Percentiles rank a stretch among this genome's conserved stretches.
These are phyloP conservation scores for Plenodomus lindquistii DNA, from an alignment of 2,329 filamentous ascomycete species.

Conservation along the genomic window DNA sequence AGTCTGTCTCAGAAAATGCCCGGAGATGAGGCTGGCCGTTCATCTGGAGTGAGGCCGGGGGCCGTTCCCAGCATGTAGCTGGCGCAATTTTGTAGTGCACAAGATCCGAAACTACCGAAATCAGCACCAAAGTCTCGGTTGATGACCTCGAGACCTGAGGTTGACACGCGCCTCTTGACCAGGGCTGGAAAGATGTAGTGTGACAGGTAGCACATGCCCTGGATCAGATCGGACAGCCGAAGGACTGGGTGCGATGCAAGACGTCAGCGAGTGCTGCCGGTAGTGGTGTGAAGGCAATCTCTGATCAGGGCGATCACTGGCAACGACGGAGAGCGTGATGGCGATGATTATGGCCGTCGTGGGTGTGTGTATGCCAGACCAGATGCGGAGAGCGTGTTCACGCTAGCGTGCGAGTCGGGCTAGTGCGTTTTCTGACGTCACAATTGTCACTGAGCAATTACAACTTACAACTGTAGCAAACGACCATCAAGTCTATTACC, in stretches of 20 bases:
- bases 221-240: background rate
- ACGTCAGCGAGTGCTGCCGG: background rate
- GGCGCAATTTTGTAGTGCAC: conserved; percentile 1
- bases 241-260: background rate
- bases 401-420: background rate
- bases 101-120: conserved; percentile 12
- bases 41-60: background rate
- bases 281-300: no score
- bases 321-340: no score
- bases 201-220: conserved; percentile 18
- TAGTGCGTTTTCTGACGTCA: background rate
- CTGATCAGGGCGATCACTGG: no score
- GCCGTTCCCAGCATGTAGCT: background rate
- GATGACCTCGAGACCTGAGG: conserved; percentile 8
- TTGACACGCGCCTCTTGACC: conserved; percentile 8
- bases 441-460: background rate
- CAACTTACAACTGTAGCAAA: background rate
- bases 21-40: background rate
- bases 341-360: no score
- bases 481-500: background rate
- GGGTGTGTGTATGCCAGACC: no score
- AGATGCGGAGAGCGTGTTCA: background rate
- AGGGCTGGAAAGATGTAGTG: conserved; percentile 9
- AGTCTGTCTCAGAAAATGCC: background rate
- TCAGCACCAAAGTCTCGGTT: conserved; percentile 7